Conservation (phyloP, 2,329 filamentous ascomycete species). For the Aplosporella prunicola region DNA sequence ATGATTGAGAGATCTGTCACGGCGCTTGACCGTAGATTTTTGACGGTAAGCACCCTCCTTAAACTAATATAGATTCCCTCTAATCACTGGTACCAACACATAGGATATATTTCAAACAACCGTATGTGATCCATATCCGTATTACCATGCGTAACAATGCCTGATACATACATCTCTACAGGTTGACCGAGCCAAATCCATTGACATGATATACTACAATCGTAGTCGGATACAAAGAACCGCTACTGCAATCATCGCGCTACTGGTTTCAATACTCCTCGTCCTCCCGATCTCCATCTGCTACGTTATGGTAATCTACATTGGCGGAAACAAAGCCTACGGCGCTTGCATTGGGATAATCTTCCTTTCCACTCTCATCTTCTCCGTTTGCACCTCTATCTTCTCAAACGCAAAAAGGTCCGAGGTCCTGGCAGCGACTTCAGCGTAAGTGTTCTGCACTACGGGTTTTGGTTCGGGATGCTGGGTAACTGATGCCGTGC, state of each 20-base stretch:
- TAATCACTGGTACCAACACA: not conserved
- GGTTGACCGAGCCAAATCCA: conserved; percentile 12
- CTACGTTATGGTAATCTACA: conserved; percentile 19
- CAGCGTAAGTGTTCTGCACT: conserved; percentile 19
- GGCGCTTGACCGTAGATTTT: not conserved
- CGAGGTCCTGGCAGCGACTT: conserved; percentile 20
- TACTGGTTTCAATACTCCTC: conserved; percentile 18
- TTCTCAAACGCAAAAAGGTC: conserved; percentile 19
- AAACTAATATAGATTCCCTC: accelerated
- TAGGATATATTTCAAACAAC: conserved; percentile 13
- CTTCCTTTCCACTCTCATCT: conserved; percentile 18
- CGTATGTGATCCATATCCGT: too few relatives aligned
- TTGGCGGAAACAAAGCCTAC: conserved; percentile 9
- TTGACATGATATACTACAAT: conserved; percentile 17
- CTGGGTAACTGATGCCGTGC: not conserved
- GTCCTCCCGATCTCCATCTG: conserved; percentile 20
- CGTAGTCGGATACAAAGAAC: conserved; percentile 15
- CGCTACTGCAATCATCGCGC: conserved; percentile 16
- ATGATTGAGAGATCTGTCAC: conserved; percentile 20
- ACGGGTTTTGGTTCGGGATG: not conserved
- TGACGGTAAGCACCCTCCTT: not conserved
- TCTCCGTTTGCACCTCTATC: conserved; percentile 17
- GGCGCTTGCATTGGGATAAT: conserved; percentile 15
- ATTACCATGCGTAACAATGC: too few relatives aligned
- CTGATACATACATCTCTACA: too few relatives aligned